Evolutionary conservation across 352 stramenopile species (phyloP).

Genomic region (Halophytophthora polymorphica): DNA sequence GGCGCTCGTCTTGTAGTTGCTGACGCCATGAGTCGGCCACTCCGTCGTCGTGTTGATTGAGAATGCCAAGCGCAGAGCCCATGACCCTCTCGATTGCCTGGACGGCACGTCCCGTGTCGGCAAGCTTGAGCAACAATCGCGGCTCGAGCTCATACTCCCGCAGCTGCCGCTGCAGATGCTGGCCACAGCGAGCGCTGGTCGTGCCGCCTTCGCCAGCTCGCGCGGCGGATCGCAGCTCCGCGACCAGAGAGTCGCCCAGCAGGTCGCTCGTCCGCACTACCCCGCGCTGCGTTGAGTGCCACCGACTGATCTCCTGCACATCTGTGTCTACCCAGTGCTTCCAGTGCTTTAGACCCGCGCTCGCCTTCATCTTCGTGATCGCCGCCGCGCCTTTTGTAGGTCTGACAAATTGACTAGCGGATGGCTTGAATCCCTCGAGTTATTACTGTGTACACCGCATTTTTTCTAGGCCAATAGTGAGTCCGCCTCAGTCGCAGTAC

Average conservation of each 20-base stretch:
- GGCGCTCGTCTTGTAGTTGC: background rate
- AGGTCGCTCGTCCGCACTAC: background rate
- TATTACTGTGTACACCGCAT: no score
- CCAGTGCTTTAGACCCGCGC: background rate
- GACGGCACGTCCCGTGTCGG: constrained; percentile 6
- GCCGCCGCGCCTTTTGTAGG: no score
- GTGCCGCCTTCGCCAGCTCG: background rate
- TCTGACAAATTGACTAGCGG: no score
- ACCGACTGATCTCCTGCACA: background rate
- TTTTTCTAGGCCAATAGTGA: no score
- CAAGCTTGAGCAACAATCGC: constrained; percentile 8
- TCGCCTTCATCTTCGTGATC: no score
- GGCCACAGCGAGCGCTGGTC: background rate
- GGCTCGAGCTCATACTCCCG: constrained; percentile 4
- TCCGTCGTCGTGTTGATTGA: background rate
- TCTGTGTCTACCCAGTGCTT: background rate
- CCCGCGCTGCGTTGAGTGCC: background rate
- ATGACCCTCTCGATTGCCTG: constrained; percentile 1
- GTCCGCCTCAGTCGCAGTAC: no score
- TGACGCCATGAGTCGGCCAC: background rate
- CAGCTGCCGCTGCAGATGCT: background rate
- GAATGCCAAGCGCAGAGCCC: background rate
- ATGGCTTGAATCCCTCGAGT: no score
- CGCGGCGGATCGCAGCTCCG: background rate
- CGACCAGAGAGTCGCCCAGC: background rate